A percentile compares a stretch with the other conserved stretches of the same genome.
Conservation (phyloP, 192 early-diverging fungal species). For the Funneliformis geosporum region DNA sequence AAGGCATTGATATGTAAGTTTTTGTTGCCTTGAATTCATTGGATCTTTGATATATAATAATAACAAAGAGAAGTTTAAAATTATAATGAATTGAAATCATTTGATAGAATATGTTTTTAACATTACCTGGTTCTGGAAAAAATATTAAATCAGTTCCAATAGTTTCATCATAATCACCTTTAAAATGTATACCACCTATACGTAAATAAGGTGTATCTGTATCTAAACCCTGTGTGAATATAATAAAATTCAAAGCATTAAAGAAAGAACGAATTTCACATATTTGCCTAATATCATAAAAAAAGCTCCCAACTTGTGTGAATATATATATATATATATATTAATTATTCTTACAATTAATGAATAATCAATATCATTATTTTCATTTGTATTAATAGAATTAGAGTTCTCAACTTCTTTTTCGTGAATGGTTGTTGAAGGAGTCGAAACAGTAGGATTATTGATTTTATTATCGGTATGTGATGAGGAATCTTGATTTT, state of each 20-base stretch:
- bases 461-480: background rate
- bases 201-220: constrained; percentile 5
- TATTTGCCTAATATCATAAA: too few species aligned
- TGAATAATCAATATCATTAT: background rate
- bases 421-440: background rate
- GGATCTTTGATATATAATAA: background rate
- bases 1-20: background rate
- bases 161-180: constrained; percentile 20
- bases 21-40: constrained; percentile 7
- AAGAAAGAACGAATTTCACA: too few species aligned
- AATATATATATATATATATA: too few species aligned
- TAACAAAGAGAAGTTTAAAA: background rate
- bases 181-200: constrained; percentile 18
- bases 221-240: background rate
- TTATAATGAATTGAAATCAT: background rate
- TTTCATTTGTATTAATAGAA: background rate
- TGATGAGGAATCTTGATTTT: background rate
- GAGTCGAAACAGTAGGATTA: background rate
- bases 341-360: background rate
- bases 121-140: background rate
- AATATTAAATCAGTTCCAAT: constrained; percentile 20
- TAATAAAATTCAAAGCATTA: background rate
- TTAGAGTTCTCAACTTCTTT: background rate
- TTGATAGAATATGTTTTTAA: background rate
- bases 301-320: too few species aligned